These are phyloP conservation scores for Hyphopichia buzzinii DNA, from an alignment of 1,139 yeast species.

Conservation along the genomic window DNA sequence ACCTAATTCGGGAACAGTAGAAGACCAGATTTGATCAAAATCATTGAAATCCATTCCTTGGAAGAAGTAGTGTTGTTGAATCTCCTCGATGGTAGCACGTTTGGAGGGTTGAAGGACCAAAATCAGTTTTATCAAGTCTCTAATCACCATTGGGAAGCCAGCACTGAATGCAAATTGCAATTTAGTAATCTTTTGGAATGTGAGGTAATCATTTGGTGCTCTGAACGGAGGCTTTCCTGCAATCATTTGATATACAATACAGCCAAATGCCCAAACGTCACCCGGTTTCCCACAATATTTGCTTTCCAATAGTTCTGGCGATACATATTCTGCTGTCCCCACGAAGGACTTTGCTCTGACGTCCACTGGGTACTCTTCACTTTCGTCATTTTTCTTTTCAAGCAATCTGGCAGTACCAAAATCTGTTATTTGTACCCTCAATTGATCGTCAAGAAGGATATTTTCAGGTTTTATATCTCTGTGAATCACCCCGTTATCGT, in stretches of 20 bases:
- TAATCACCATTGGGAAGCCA: constrained; percentile 46
- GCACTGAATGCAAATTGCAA: constrained; percentile 66
- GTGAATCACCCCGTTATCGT: constrained; percentile 74
- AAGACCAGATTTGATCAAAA: constrained; percentile 64
- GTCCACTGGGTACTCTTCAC: constrained; percentile 44
- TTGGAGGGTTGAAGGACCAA: constrained; percentile 45
- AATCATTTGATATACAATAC: constrained; percentile 71
- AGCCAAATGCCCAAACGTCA: constrained; percentile 82
- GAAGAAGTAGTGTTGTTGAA: constrained; percentile 67
- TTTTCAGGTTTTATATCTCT: constrained; percentile 81
- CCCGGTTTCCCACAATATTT: constrained; percentile 75
- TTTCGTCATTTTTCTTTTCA: constrained; percentile 40
- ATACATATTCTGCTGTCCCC: constrained; percentile 82
- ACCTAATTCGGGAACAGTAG: constrained; percentile 69
- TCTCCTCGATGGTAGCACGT: constrained; percentile 36
- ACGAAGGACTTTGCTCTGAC: constrained; percentile 69
- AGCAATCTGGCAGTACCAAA: constrained; percentile 75
- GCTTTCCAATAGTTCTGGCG: constrained; percentile 68
- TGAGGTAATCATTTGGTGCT: constrained; percentile 71
- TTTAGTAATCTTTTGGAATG: constrained; percentile 51
- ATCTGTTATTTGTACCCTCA: constrained; percentile 72
- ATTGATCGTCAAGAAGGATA: constrained; percentile 60
- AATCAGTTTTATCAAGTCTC: constrained; percentile 46
- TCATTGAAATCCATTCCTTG: constrained; percentile 63
- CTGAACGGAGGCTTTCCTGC: constrained; percentile 81